phyloP scores from a whole-genome alignment of 495 filamentous ascomycete genomes.

The Sphaerosporella brunnea region DNA sequence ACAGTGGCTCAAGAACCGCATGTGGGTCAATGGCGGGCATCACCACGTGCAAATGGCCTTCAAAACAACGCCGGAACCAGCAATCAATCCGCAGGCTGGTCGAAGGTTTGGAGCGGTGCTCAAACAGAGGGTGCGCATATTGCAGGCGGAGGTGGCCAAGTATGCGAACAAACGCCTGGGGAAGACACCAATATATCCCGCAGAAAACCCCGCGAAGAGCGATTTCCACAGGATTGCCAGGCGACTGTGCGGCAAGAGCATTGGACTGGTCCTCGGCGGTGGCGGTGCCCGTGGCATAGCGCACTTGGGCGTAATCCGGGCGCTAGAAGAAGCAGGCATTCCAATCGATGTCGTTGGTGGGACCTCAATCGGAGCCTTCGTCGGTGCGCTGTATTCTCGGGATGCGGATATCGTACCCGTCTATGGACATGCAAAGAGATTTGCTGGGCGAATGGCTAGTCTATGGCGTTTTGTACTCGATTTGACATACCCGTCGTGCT shows the following conservation, averaged over 20 bases:
- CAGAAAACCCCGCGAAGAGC: conserved; percentile 83
- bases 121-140: conserved; percentile 80
- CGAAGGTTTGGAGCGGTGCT: conserved; percentile 69
- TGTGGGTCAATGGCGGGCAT: conserved; percentile 98
- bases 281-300: conserved; percentile 82
- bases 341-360: conserved; percentile 93
- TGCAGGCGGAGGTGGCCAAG: conserved; percentile 94
- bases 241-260: conserved; percentile 79
- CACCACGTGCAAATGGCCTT: conserved; percentile 96
- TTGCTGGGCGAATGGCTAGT: conserved; percentile 87
- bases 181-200: conserved; percentile 74
- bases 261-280: conserved; percentile 83
- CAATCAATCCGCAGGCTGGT: conserved; percentile 37
- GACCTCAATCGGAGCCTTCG: conserved; percentile 95
- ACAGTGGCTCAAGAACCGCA: conserved; percentile 76
- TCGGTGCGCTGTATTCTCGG: conserved; percentile 84
- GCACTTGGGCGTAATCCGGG: conserved; percentile 83
- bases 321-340: conserved; percentile 88
- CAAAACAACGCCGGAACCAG: conserved; percentile 54
- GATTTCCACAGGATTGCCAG: conserved; percentile 90
- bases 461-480: conserved; percentile 95
- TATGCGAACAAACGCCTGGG: conserved; percentile 77
- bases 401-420: conserved; percentile 95
- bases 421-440: conserved; percentile 91
- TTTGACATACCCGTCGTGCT: conserved; percentile 76